Evolutionary conservation across 306 rosid species (phyloP).

Genomic region (Acacia crassicarpa): DNA sequence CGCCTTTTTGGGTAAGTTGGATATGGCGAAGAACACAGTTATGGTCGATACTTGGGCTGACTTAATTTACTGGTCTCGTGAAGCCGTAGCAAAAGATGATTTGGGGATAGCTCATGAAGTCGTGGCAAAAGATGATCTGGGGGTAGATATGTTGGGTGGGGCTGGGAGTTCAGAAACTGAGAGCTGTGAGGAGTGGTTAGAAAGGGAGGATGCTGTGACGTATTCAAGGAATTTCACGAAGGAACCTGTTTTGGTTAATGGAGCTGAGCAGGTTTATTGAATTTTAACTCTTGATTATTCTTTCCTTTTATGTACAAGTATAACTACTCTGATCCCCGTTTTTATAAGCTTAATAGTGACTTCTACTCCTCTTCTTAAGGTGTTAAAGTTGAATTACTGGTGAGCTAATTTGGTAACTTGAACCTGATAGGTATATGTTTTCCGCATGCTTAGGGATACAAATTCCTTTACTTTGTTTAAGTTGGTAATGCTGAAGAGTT

Average conservation of each 20-base stretch:
- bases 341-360: background rate
- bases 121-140: conserved; percentile 34
- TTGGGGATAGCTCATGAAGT: conserved; percentile 29
- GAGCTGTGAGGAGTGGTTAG: conserved; percentile 68
- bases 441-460: conserved; percentile 2
- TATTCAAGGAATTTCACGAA: conserved; percentile 54
- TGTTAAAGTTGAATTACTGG: background rate
- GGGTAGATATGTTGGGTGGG: conserved; percentile 10
- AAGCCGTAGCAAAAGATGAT: conserved; percentile 34
- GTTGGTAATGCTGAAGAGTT: conserved; percentile 3
- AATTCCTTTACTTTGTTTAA: conserved; percentile 6
- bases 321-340: background rate
- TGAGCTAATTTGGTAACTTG: background rate
- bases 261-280: conserved; percentile 52
- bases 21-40: conserved; percentile 54
- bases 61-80: conserved; percentile 44
- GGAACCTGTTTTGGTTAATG: conserved; percentile 50
- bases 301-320: background rate
- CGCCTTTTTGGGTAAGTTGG: conserved; percentile 59
- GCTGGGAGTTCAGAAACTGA: conserved; percentile 43
- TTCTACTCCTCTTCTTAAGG: background rate
- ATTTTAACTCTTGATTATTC: conserved; percentile 1
- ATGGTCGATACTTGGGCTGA: conserved; percentile 59
- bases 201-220: conserved; percentile 52
- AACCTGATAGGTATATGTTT: background rate